Base-by-base conservation (phyloP, 2,329 filamentous ascomycete genomes). In the Elsinoe perseae region DNA sequence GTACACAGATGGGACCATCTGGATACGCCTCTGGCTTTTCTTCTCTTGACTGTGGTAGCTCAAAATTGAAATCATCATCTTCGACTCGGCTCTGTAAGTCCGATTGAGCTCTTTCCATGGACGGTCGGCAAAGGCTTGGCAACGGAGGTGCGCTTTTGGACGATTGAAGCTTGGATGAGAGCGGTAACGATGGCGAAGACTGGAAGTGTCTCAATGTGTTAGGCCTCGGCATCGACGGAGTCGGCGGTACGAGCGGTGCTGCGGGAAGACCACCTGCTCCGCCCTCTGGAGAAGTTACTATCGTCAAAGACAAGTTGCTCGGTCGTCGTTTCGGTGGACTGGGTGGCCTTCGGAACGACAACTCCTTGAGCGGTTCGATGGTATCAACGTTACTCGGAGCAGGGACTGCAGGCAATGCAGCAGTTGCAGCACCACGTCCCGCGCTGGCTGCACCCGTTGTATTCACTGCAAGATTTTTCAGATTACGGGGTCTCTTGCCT, bases 381-480 rank as follows among this genome's bases (percentile, higher is more conserved):
- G 87, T 85, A 38, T 87, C 86, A 0, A 84, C 82, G 40, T 72
- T 68, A 2, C 40, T 23, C 12, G 72, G 70, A 9, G 78, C 74
- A 55, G 81, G 71, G 0, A 75, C 72, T 8, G 76, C 62, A 70
- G 62, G 79, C 68, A 64, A 77, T 75, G 85, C 54, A 78, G 83
- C 64, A 55, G 78, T 76, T 14, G 76, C 67, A 52, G 76, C 73
- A 12, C 73, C 68, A 4, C 79, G 77, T 20, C 76, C 65, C 46
- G 72, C 69, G 57, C 69, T 66, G 18, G 74, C 66, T 0, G 77
- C 74, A 9, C 76, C 69, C 7, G 79, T 75, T 55, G 83, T 82
- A 61, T 91, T 87, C 44, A 93, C 87, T 1, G 86, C 90, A 3
- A 93, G 77, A 36, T 87, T 87, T 72, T 93, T 93, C 72, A 90